Evolutionary conservation across 139 green algal genomes (phyloP), one percentile per base, ranked within the genome.

Genomic region (Tetradesmus obliquus): DNA sequence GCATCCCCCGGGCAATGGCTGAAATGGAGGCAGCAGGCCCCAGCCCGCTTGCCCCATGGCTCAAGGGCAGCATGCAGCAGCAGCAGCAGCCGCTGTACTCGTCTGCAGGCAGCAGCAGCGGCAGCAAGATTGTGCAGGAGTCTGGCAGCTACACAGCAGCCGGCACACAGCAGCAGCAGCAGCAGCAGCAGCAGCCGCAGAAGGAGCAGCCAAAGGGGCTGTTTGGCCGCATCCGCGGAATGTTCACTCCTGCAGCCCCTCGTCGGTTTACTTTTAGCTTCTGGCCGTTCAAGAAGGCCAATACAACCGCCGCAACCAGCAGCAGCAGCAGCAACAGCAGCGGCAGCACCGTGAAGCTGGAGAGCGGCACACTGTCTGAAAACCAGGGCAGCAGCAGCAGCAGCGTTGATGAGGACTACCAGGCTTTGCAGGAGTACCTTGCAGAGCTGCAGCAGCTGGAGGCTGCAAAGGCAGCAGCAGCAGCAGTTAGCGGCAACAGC

Each of bases 91-190:
- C 15, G 51, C 54, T 69, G 2, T 32, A 45, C 20, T 5, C 54
- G 3, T 45, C 54, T 13, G 51, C 20, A 10, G 54, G 45, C 82
- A 87, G n/a, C 55, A 58, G 51, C 53, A 55, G 71, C 10, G 20
- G 55, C 76, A 24, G 71, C 76, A 90, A 13, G n/a, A 24, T 24
- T 74, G 53, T 90, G 71, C 86, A 90, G 53, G 86, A 90, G 71
- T 69, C 86, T 71, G 86, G 86, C 45, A 90, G 86, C 71, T 90
- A 90, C 45, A 3, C 53, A 54, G 58, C 84, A 79, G n/a, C 19
- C 8, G 58, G 4, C 13, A 20, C 13, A 51, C 10, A 71, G 85
- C 62, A 69, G 45, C 66, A 82, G 66, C 62, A 82, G 85, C 17
- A 17, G 66, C n/a, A n/a, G 0, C 57, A 88, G 84, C 84, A 88